phyloP scores from a whole-genome alignment of 23 red algal species.

The Cyanidium caldarium region DNA sequence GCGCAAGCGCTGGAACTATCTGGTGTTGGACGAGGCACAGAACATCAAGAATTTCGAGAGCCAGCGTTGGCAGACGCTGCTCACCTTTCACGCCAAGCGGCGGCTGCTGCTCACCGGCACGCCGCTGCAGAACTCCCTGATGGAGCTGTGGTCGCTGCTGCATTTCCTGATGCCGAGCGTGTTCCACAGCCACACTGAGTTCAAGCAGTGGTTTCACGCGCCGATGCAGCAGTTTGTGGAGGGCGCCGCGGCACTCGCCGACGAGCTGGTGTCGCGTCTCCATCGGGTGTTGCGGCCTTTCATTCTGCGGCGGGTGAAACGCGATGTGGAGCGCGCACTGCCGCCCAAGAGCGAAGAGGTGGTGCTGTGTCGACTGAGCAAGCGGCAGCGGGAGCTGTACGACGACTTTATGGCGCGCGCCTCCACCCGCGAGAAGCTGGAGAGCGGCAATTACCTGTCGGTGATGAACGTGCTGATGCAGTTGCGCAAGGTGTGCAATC shows the following conservation, averaged over 20 bases:
- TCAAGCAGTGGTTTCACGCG: slow-evolving; percentile 76
- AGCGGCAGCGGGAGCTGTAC: slow-evolving; percentile 81
- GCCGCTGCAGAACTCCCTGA: slow-evolving; percentile 86
- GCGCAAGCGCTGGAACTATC: slow-evolving; percentile 66
- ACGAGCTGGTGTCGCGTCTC: slow-evolving; percentile 33
- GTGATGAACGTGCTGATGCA: slow-evolving; percentile 98
- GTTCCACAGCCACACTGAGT: slow-evolving; percentile 67
- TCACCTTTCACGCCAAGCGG: slow-evolving; percentile 52
- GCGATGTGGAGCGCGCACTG: slow-evolving; percentile 68
- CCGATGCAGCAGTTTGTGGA: slow-evolving; percentile 29
- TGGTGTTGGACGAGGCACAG: slow-evolving; percentile 95
- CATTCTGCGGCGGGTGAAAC: slow-evolving; percentile 77
- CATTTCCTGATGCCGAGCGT: slow-evolving; percentile 94
- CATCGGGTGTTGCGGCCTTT: slow-evolving; percentile 80
- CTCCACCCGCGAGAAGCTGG: slow-evolving; percentile 38
- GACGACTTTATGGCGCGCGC: slow-evolving; percentile 71
- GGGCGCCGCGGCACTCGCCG: slow-evolving; percentile 4
- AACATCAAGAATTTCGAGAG: slow-evolving; percentile 97
- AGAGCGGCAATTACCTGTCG: slow-evolving; percentile 37
- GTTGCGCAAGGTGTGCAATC: slow-evolving; percentile 97
- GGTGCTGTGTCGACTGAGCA: slow-evolving; percentile 40
- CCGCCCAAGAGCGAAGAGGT: slow-evolving; percentile 73
- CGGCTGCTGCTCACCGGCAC: slow-evolving; percentile 84
- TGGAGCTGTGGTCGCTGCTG: slow-evolving; percentile 89
- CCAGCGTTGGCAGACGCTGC: slow-evolving; percentile 63